These are phyloP conservation scores for Dendrocalamus sinicus DNA, from an alignment of 176 grass and related monocot species.

Conservation along the genomic window DNA sequence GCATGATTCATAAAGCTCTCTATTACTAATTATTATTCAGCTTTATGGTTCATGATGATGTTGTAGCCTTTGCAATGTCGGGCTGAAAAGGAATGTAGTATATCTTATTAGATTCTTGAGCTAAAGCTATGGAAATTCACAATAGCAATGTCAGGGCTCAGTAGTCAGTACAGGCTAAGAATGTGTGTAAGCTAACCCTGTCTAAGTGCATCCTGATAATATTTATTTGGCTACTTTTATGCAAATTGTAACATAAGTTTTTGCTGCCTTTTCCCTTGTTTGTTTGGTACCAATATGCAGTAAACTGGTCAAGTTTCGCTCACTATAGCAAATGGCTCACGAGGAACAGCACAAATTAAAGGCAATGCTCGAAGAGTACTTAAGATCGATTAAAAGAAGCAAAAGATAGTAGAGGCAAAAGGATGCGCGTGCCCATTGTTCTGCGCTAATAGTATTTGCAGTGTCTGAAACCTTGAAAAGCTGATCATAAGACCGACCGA, in stretches of 20 bases:
- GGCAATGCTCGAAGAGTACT: not conserved
- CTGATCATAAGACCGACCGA: constrained; percentile 20
- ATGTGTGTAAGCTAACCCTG: not conserved
- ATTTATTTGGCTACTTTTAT: not conserved
- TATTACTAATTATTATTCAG: constrained; percentile 7
- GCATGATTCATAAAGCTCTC: not conserved
- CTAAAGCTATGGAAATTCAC: not conserved
- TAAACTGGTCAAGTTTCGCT: not conserved
- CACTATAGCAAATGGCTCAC: constrained; percentile 3
- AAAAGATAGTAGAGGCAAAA: constrained; percentile 22
- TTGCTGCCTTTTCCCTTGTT: not conserved
- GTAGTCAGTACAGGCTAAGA: not conserved
- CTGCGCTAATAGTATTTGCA: constrained; percentile 4
- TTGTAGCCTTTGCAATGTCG: not conserved
- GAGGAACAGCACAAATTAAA: not conserved
- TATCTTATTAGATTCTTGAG: not conserved
- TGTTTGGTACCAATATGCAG: not conserved
- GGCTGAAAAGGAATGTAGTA: not conserved
- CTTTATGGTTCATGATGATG: not conserved
- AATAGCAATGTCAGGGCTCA: not conserved
- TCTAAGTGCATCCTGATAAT: not conserved
- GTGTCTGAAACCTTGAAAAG: not conserved
- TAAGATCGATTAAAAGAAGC: not conserved
- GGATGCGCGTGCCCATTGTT: not conserved
- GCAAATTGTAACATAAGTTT: not conserved